A percentile compares a stretch with the other conserved stretches of the same genome.
These are phyloP conservation scores for Anacardium occidentale DNA, from an alignment of 345 rosid genomes.

Conservation along the genomic window DNA sequence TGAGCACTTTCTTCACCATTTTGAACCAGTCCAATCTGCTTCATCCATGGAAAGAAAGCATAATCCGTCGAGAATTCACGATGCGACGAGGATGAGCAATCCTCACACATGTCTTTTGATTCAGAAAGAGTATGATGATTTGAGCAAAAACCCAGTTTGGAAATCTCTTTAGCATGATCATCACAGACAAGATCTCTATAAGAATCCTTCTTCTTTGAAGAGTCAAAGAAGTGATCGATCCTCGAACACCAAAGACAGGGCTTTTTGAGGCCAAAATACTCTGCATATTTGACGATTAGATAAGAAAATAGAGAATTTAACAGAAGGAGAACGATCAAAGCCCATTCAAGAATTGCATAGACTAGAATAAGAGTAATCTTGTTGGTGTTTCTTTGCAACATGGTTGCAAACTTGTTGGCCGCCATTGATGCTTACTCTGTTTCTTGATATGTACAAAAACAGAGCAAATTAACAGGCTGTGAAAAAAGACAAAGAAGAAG, in stretches of 20 bases:
- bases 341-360: constrained; percentile 90
- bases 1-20: constrained; percentile 26
- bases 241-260: constrained; percentile 87
- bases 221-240: constrained; percentile 73
- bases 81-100: constrained; percentile 49
- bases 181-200: constrained; percentile 76
- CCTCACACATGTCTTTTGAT: constrained; percentile 43
- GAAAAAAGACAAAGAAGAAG: constrained; percentile 17
- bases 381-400: constrained; percentile 75
- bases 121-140: constrained; percentile 53
- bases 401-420: constrained; percentile 81
- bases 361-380: constrained; percentile 66
- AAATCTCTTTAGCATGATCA: constrained; percentile 66
- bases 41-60: constrained; percentile 49
- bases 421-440: constrained; percentile 53
- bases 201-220: constrained; percentile 36
- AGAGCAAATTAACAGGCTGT: background rate
- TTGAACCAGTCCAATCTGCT: constrained; percentile 34
- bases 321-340: constrained; percentile 72
- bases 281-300: constrained; percentile 77
- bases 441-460: constrained; percentile 26
- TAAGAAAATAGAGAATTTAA: constrained; percentile 79
- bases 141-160: constrained; percentile 41
- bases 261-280: constrained; percentile 76
- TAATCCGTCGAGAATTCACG: constrained; percentile 31